Evolutionary conservation across 768 basidiomycete species (phyloP), one percentile per base, ranked within the genome.

Genomic region (Boletus vermiculosoides): DNA sequence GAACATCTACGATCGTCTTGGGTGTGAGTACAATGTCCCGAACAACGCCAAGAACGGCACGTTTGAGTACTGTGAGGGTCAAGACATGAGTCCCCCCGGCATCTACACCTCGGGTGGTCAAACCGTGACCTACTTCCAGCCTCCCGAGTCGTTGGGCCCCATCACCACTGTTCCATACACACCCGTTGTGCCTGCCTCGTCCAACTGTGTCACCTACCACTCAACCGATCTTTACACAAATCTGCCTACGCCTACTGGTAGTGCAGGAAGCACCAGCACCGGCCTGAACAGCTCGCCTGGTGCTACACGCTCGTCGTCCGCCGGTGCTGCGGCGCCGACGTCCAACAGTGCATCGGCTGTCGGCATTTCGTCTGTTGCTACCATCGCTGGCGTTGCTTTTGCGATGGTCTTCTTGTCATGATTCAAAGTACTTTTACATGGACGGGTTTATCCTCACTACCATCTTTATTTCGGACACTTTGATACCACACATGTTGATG

Each of bases 1-100:
- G 68, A 85, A 93, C 77, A 80, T 83, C 58, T 86, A 76, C 57
- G 89, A 91, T 66, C 86, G 85, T 55, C 85, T 90, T 50, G 91
- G 92, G 11, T 86, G 87, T 62, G 65, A 59, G 3, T 91, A 84
- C 77, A 92, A 91, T 68, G 85, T 81, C 18, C 90, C 90, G 16
- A 83, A 80, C 69, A 71, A 75, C 34, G 86, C 87, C 36, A 68
- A 78, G 47, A 75, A 84, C 45, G 81, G 79, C 30, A 75, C 76
- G 0, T 92, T 89, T 73, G 82, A 84, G 56, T 73, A 77, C 9
- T 93, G 91, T 74, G 66, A 80, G 10, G 83, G 84, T 23, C 87
- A 89, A n/a, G 75, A 82, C 66, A 83, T 85, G 75, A 76, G 78
- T 16, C 77, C 77, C 50, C 83, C 84, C 9, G 89, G 88, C 48